Base-by-base conservation (phyloP, 2,329 filamentous ascomycete species). In the Aureobasidium leucospermi region DNA sequence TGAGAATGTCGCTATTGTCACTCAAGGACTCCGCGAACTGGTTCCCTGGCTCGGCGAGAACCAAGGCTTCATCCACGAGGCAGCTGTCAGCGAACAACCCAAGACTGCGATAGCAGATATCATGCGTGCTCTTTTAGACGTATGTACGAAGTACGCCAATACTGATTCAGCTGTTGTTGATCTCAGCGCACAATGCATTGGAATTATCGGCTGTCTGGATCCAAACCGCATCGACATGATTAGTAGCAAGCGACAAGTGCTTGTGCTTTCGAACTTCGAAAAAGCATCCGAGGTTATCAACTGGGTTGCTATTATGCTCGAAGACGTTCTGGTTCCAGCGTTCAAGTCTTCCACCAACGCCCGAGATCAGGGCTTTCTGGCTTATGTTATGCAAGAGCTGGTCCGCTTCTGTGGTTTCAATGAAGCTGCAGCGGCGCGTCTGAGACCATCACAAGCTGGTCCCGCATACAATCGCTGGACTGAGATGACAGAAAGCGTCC, bases 371-470 rank as follows among this genome's bases (percentile, higher is more conserved):
- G 92, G 91, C 0, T 96, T 95, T 69, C 79, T 99, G 16, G 93
- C 93, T 1, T 99, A 89, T 73, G 89, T 88, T 1, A 96, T 99
- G 85, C 94, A 99, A 72, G 88, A 96, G 67, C 80, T 97, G 42
- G 80, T 97, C 3, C 85, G 86, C 46, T 85, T 87, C 65, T 90
- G 88, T 67, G 86, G 88, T 31, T 86, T 96, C 67, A 85, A 80
- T 61, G 77, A 81, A 10, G 83, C 78, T 19, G 75, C 79, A 41
- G 75, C 76, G 32, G 71, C 79, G 16, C 76, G 79, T 46, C 76
- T 79, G 41, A 77, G 81, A 39, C 76, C 79, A 49, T 76, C 79
- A 19, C 81, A 85, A 31, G 78, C 79, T 10, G 81, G 81, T 51
- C 78, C 82, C 3, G 81, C 86, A 29, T 88, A 87, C 67, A 78